Base-by-base conservation (phyloP, 108 stramenopile species). In the Asterionellopsis glacialis region DNA sequence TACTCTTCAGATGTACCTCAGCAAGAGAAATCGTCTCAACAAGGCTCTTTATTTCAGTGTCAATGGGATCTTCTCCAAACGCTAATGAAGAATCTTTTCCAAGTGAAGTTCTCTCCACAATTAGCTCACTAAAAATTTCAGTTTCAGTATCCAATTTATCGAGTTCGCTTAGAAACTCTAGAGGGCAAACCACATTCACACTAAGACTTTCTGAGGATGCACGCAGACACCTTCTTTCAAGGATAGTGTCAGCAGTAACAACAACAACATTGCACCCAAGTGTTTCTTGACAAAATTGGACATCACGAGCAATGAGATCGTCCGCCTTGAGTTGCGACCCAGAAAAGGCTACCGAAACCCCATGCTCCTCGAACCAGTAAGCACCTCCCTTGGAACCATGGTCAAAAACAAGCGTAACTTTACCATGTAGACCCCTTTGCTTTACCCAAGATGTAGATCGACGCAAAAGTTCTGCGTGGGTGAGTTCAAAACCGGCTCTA, bases 221-320 rank as follows among this genome's bases (percentile, higher is more conserved):
- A 33, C 33, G 33, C 33, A 33, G 33, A 33, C 33, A 33, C 48
- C 69, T 68, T 48, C 41, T 51, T 48, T 45, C 69, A 65, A 72
- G 74, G 26, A 65, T 71, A n/a, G 55, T 60, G 64, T 88, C 87
- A 14, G 78, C 83, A 1, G 87, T 88, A 15, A 88, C 76, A 1
- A 88, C 73, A 33, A 33, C 33, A 33, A 33, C 33, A 33, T 33
- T 33, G 33, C 33, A 33, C 2, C 33, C 33, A 33, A 33, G 38
- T 51, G 49, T 43, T 26, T 53, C 58, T 18, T 55, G 27, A 21
- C 61, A 59, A 49, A 66, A 66, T 25, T 44, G 50, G 13, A 80
- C 63, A 59, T 70, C 56, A 48, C 70, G 48, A 11, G 83, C 87
- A 45, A 88, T 80, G n/a, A 88, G 74, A 72, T 88, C 87, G 64